phyloP scores from a whole-genome alignment of 805 yeast genomes.

The Metschnikowia amazonensis region DNA sequence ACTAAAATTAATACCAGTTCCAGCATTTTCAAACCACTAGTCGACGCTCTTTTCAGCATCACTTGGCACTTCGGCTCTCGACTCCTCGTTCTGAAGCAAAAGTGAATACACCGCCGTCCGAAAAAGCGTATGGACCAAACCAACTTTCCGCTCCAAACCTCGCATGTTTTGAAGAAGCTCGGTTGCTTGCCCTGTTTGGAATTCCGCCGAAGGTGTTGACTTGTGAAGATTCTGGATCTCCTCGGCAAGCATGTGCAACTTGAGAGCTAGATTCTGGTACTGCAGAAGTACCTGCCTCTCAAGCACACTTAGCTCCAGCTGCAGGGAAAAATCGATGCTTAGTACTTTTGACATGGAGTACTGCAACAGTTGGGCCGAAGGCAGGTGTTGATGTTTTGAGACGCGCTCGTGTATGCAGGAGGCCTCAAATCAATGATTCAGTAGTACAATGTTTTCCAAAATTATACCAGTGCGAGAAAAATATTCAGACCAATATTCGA shows the following conservation, averaged over 20 bases:
- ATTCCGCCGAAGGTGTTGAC: background rate
- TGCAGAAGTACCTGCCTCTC: constrained; percentile 36
- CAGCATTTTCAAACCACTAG: too few relatives aligned
- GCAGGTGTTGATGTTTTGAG: background rate
- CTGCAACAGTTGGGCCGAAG: background rate
- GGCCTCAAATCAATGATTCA: too few relatives aligned
- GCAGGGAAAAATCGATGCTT: constrained; percentile 11
- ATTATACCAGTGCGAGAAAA: too few relatives aligned
- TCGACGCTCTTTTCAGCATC: background rate
- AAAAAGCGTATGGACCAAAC: constrained; percentile 61
- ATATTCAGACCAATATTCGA: too few relatives aligned
- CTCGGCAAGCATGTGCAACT: constrained; percentile 28
- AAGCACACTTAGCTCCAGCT: constrained; percentile 21
- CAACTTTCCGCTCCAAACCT: constrained; percentile 58
- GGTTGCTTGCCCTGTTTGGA: constrained; percentile 23
- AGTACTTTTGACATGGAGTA: constrained; percentile 6
- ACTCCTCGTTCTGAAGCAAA: constrained; percentile 40
- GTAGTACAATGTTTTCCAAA: too few relatives aligned
- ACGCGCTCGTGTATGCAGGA: constrained; percentile 2
- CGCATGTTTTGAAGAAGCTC: constrained; percentile 47
- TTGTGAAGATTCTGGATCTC: constrained; percentile 30
- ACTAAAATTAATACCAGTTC: too few relatives aligned
- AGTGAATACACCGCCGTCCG: constrained; percentile 69
- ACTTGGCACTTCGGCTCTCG: background rate
- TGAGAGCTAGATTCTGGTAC: constrained; percentile 35